Evolutionary conservation across 2,329 filamentous ascomycete species (phyloP).

Genomic region (Ophioceras dolichostomum): DNA sequence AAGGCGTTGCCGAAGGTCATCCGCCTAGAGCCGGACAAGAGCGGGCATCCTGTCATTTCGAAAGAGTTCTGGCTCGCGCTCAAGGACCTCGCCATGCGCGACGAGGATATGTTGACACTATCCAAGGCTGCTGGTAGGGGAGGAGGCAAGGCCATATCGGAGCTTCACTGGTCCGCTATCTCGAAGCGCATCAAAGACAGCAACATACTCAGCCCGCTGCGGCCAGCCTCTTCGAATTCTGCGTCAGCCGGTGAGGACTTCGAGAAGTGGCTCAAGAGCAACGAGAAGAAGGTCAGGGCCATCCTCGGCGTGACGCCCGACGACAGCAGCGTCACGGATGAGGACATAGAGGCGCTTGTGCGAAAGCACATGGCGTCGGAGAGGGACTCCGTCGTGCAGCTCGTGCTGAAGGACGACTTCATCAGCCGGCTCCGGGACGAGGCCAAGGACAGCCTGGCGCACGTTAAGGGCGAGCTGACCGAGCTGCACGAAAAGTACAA

Average conservation of each 20-base stretch:
- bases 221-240: no score
- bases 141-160: slow-evolving; percentile 26
- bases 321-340: slow-evolving; percentile 14
- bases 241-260: slow-evolving; percentile 13
- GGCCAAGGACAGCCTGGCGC: slow-evolving; percentile 11
- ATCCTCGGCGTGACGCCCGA: slow-evolving; percentile 7
- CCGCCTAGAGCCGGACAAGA: slow-evolving; percentile 36
- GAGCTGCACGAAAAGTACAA: slow-evolving; percentile 18
- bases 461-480: slow-evolving; percentile 27
- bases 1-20: slow-evolving; percentile 42
- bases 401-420: slow-evolving; percentile 38
- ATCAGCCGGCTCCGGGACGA: slow-evolving; percentile 27
- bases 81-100: slow-evolving; percentile 36
- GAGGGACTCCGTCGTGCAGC: slow-evolving; percentile 16
- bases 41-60: slow-evolving; percentile 41
- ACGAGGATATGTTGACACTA: slow-evolving; percentile 33
- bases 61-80: slow-evolving; percentile 56
- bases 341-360: slow-evolving; percentile 22
- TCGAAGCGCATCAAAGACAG: slow-evolving; percentile 24
- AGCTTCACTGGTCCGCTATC: slow-evolving; percentile 34
- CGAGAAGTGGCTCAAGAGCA: slow-evolving; percentile 36
- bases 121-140: no score
- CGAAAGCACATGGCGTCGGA: slow-evolving; percentile 21
- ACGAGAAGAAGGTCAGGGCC: slow-evolving; percentile 27
- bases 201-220: background rate